phyloP scores from a whole-genome alignment of 2,329 filamentous ascomycete genomes.

The Biscogniauxia sp. region DNA sequence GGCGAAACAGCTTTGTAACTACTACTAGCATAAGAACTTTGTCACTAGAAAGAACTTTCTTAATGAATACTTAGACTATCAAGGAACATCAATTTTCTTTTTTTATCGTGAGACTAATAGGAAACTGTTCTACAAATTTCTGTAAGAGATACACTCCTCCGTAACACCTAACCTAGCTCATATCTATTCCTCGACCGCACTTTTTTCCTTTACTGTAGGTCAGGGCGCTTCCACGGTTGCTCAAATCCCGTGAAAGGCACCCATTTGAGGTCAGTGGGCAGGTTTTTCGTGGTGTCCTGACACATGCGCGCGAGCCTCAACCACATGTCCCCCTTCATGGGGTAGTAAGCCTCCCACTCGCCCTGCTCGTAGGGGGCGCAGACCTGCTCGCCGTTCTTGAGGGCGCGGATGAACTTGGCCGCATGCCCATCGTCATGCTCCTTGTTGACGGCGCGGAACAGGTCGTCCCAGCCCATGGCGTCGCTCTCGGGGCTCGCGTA shows the following conservation, averaged over 20 bases:
- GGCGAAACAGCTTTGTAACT: no score
- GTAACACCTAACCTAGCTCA: not conserved
- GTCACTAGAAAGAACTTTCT: no score
- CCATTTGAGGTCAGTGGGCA: constrained; percentile 15
- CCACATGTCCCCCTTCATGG: constrained; percentile 26
- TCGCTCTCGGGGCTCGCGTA: constrained; percentile 19
- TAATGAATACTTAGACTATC: no score
- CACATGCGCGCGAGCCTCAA: constrained; percentile 22
- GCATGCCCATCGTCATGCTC: constrained; percentile 36
- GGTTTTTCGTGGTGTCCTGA: constrained; percentile 18
- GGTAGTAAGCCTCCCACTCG: constrained; percentile 12
- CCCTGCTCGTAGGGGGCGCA: constrained; percentile 16
- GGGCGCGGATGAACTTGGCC: constrained; percentile 34
- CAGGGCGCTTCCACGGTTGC: constrained; percentile 10
- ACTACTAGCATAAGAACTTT: no score
- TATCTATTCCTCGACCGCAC: not conserved
- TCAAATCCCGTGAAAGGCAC: constrained; percentile 13
- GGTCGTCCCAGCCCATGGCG: constrained; percentile 24
- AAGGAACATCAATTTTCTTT: no score
- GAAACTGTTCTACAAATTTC: not conserved
- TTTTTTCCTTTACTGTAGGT: not conserved
- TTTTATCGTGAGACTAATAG: no score
- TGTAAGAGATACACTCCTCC: not conserved
- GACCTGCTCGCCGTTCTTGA: constrained; percentile 31
- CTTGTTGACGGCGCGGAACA: constrained; percentile 24